Base-by-base conservation (phyloP, 2,329 filamentous ascomycete genomes). In the Clonostachys rhizophaga region DNA sequence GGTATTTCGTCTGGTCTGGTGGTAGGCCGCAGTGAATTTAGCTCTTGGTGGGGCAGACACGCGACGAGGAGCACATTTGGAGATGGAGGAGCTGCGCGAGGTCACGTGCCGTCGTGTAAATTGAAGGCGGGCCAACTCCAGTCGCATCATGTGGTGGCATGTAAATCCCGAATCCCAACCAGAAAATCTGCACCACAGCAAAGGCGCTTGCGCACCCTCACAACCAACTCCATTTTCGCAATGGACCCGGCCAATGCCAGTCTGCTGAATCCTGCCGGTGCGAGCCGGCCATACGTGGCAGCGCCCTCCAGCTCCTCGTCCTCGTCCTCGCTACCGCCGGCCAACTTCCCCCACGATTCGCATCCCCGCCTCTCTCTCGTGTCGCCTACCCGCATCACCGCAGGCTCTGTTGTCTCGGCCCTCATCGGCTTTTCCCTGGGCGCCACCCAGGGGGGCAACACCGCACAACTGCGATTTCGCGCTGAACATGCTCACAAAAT, bases 401-500 rank as follows among this genome's bases (percentile, higher is more conserved):
- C 87, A 45, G 84, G 85, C 12, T 74, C 82, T 4, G 52, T 77
- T 11, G 70, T 83, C 24, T 83, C 86, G 7, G 87, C 88, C 54
- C 57, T 79, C 5, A 71, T 84, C n/a, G 89, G 90, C 46, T 75
- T 88, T 61, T 71, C 71, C 2, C 72, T 96, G 12, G 91, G 91
- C 24, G 71, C 84, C 16, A 75, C 82, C 7, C 82, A 91, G 47
- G 90, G 89, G 20, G 84, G 84, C 49, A 84, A 84, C 59, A 83
- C 79, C 62, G 81, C 89, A 1, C 85, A 87, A 45, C 76, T 95
- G 49, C 86, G 87, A 37, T 99, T 96, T 71, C 86, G 92, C 47
- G 94, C 94, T 50, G 94, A 99, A 69, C 95, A 99, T 62, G 91
- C 94, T 1, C 94, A 99, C 74, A 88, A 92, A 54, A 83, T 96